Base-by-base conservation (phyloP, 1,284 basidiomycete genomes). In the Pascua guehoae region DNA sequence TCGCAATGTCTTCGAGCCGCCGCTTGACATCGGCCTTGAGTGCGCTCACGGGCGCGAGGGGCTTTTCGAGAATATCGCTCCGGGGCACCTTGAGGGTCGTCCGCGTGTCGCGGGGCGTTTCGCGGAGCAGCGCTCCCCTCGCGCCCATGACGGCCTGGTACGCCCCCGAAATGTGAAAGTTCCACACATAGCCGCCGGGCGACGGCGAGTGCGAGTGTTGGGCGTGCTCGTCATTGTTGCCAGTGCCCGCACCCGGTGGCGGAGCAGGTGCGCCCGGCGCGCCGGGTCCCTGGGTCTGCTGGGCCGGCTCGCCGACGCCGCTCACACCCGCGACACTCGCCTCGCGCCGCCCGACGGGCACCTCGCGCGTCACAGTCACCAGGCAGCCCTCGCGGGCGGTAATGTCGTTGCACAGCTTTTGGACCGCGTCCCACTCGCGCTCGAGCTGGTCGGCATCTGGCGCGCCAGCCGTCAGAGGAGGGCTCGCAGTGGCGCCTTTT, bases 121-220 rank as follows among this genome's bases (percentile, higher is more conserved):
- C 90, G 65, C 94, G 89, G 60, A 96, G 76, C 58, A 97, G 85
- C 80, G 88, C 85, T 16, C 91, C 92, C 51, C 92, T 83, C 49
- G 93, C 88, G 54, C 86, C 82, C 86, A 96, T 89, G 65, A 97
- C 95, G 74, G 94, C 89, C 71, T 90, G 89, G 78, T 93, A 93
- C 32, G 86, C 84, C 48, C 94, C 94, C 58, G 88, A 90, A 64
- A 97, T 83, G 74, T 92, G 86, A 71, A 96, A 94, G 76, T 92
- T 93, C 86, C 88, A 91, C 44, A 67, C 61, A 5, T 64, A 61
- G 9, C 46, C 53, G 14, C 24, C 41, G 5, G 53, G 11, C n/a
- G 52, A 24, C 7, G 47, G 9, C 37, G 51, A 18, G 39, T 52
- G 16, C 41, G 11, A 16, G 17, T 15, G 45, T 8, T n/a, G n/a